Base-by-base conservation (phyloP, 148 eudicot species). In the Polygonum maritimum region DNA sequence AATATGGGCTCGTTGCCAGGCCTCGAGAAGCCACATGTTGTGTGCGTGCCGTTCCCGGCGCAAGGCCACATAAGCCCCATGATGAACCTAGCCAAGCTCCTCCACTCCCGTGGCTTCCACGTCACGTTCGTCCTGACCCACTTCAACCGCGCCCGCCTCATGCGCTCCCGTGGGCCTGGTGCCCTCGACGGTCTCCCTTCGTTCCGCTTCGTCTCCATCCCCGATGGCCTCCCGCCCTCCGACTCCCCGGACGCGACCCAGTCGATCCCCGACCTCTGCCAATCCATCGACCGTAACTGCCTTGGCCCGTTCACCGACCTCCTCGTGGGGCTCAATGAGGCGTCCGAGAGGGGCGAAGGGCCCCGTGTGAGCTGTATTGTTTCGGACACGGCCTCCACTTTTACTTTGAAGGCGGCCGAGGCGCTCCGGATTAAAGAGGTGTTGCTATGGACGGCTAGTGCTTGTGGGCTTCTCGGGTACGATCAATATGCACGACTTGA, bases 191-290 rank as follows among this genome's bases (percentile, higher is more conserved):
- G 71, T 22, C 71, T 67, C 71, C 71, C 71, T 67, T 75, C 71
- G 11, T 87, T 87, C 72, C 57, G 74, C 3, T 87, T 83, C 6
- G 80, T 73, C 57, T 45, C 86, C 35, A 76, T 87, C 4, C 74
- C 85, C 2, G 90, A 87, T 15, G 86, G 90, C 18, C 38, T 87
- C 15, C 85, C 88, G 0, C 78, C 75, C 0, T 47, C 75, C 0
- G 54, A 72, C 1, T 80, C 10, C 47, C 47, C 67, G 0, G 83
- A 85, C 44, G 41, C 76, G 40, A 77, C 86, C 6, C 86, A 81
- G 51, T 78, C 82, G 48, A 60, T 78, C 55, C 75, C 57, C 3
- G 39, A 75, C n/a, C 72, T 82, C 0, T 83, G 75, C 69, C 1
- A 16, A 31, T 77, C 80, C 71, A 74, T 77, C 2, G 77, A 47